These are phyloP conservation scores for Solanum hybrid DNA, from an alignment of 305 asterid species.

Conservation along the genomic window DNA sequence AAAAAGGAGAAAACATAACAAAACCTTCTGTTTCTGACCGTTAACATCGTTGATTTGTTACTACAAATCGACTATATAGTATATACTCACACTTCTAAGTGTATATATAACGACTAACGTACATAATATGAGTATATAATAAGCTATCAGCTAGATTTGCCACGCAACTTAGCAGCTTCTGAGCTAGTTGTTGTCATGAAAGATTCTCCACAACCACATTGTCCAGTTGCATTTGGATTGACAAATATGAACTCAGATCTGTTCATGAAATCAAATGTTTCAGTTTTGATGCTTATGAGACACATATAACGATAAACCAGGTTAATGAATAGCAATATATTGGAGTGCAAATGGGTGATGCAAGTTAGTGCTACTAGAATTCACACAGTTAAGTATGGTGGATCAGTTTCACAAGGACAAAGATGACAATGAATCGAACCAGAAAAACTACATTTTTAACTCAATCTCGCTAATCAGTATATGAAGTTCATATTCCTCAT, in stretches of 20 bases:
- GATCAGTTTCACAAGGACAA: no score
- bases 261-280: no score
- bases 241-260: constrained; percentile 20
- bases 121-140: neutral
- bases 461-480: no score
- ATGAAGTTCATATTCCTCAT: no score
- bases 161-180: constrained; percentile 58
- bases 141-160: constrained; percentile 22
- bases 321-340: no score
- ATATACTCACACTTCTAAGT: neutral
- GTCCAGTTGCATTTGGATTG: constrained; percentile 81
- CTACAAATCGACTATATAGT: neutral
- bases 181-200: constrained; percentile 64
- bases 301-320: no score
- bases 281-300: no score
- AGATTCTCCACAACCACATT: constrained; percentile 43
- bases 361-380: no score
- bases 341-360: no score
- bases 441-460: no score
- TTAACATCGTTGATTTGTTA: neutral
- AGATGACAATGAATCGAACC: no score
- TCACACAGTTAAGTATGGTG: no score
- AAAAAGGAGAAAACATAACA: neutral
- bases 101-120: neutral
- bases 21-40: neutral